Conservation (phyloP, 129 eudicot species). For the Oenanthe sinensis region DNA sequence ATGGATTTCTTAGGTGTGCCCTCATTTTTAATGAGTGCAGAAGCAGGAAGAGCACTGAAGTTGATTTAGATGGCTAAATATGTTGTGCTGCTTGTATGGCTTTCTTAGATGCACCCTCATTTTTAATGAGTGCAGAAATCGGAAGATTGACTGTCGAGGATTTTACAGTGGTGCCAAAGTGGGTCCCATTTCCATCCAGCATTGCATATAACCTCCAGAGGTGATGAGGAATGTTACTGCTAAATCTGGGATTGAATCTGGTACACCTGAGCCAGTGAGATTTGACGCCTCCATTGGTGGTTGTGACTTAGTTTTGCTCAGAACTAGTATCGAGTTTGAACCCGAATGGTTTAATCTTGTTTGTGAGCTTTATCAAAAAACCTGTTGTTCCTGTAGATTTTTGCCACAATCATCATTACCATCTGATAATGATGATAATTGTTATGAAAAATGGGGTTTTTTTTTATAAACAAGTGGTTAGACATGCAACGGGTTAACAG, state of each 20-base stretch:
- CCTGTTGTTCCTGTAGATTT: conserved; percentile 45
- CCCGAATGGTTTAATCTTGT: conserved; percentile 53
- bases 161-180: conserved; percentile 38
- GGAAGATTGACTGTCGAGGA: conserved; percentile 43
- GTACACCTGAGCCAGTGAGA: conserved; percentile 38
- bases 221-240: conserved; percentile 38
- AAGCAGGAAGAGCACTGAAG: conserved; percentile 11
- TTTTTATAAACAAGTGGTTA: conserved; percentile 40
- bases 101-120: conserved; percentile 20
- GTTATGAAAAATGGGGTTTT: conserved; percentile 24
- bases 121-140: conserved; percentile 15
- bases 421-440: conserved; percentile 16
- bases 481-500: conserved; percentile 28
- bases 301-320: conserved; percentile 47
- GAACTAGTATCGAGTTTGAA: conserved; percentile 64
- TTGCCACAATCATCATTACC: conserved; percentile 27
- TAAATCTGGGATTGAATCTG: conserved; percentile 63
- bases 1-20: conserved; percentile 15
- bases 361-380: conserved; percentile 37
- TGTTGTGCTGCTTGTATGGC: not conserved
- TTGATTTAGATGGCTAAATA: too few relatives aligned
- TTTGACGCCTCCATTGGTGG: conserved; percentile 32
- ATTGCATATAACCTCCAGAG: conserved; percentile 46
- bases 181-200: conserved; percentile 45
- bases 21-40: conserved; percentile 16